Base-by-base conservation (phyloP, 192 early-diverging fungal species). In the Dissophora ornata region DNA sequence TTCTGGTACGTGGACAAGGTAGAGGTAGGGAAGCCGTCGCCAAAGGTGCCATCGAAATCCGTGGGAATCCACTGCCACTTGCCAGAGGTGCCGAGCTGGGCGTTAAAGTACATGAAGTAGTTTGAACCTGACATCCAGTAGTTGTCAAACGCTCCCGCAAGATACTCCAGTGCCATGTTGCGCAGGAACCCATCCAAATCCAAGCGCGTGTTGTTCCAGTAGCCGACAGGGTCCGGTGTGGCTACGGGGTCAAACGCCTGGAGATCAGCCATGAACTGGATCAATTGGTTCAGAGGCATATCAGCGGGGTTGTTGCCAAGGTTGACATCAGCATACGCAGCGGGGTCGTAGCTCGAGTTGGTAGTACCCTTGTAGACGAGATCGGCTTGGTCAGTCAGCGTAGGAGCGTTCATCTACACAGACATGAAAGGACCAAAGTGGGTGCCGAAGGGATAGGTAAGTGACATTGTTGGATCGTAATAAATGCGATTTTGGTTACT, bases 31-130 rank as follows among this genome's bases (percentile, higher is more conserved):
- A 54, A 69, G 16, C 81, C 81, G 49, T 77, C 46, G 5, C 81
- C 81, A 62, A 82, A 79, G 11, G 70, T 79, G n/a, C 53, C 71
- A 30, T 82, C 81, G 45, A 82, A 82, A 61, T 82, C 81, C 13
- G 79, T 79, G 0, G 81, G 81, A 26, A 82, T 11, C 57, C 67
- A 69, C 11, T 69, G 67, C 67, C 67, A 69, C 25, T 61, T 61
- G 40, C 67, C 67, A 0, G 18, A n/a, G 16, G 38, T 46, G 10
- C 67, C 67, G 15, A 69, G 42, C 6, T 5, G 18, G n/a, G 67
- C 46, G 38, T 71, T 71, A 26, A 71, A 71, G 60, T 71, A 71
- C 53, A 71, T 57, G 15, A 71, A 64, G 54, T 73, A 73, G 40
- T 73, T 73, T n/a, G 60, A 73, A 4, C 61, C 69, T 0, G 69